These are phyloP conservation scores for Pyrrhoderma lamaoense DNA, from an alignment of 1,284 basidiomycete species.

Conservation along the genomic window DNA sequence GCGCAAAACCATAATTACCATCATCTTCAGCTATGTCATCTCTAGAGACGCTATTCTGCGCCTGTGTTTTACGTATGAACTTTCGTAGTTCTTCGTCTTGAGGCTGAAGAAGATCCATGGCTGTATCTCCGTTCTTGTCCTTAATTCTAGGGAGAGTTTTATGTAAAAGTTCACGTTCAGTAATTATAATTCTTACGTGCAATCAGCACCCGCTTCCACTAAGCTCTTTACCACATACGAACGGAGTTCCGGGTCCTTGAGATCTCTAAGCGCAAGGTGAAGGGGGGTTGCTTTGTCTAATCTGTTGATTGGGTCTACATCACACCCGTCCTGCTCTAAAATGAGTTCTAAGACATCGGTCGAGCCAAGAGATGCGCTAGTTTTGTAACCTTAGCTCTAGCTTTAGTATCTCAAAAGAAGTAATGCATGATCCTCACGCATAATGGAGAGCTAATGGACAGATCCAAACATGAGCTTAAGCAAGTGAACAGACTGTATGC, in stretches of 20 bases:
- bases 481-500: constrained; percentile 1
- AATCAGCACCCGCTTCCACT: constrained; percentile 73
- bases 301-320: constrained; percentile 77
- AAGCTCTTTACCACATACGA: constrained; percentile 51
- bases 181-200: constrained; percentile 38
- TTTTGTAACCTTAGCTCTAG: constrained; percentile 1
- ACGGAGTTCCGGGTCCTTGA: constrained; percentile 56
- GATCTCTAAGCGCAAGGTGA: constrained; percentile 63
- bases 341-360: constrained; percentile 66
- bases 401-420: constrained; percentile 3
- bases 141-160: constrained; percentile 44
- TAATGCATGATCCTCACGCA: constrained; percentile 48
- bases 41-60: constrained; percentile 32
- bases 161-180: constrained; percentile 2
- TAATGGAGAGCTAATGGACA: constrained; percentile 60
- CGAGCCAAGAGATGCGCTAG: constrained; percentile 49
- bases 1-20: constrained; percentile 14
- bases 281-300: constrained; percentile 74
- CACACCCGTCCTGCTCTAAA: constrained; percentile 68
- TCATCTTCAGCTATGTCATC: constrained; percentile 38
- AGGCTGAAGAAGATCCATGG: constrained; percentile 49
- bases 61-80: constrained; percentile 46
- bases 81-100: constrained; percentile 38
- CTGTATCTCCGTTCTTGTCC: constrained; percentile 61
- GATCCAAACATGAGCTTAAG: background rate